These are phyloP conservation scores for Chaetomium strumarium DNA, from an alignment of 2,329 filamentous ascomycete genomes.

Conservation along the genomic window DNA sequence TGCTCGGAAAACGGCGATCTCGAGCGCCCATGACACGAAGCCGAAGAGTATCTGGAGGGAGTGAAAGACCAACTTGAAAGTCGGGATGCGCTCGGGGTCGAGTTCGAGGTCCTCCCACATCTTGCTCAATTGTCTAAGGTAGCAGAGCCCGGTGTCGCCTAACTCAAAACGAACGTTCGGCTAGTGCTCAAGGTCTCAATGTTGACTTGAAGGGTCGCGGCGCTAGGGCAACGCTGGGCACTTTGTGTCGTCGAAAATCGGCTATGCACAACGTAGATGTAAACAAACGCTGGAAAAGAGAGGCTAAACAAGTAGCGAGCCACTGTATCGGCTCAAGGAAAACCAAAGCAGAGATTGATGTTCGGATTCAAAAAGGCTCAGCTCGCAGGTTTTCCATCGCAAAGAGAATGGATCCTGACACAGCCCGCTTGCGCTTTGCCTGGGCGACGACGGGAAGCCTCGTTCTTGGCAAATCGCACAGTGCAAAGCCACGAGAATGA, in stretches of 20 bases:
- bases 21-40: constrained; percentile 52
- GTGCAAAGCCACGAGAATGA: constrained; percentile 17
- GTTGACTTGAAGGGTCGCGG: neutral
- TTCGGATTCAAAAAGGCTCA: constrained; percentile 7
- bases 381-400: constrained; percentile 8
- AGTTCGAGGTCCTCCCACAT: constrained; percentile 47
- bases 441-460: constrained; percentile 12
- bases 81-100: constrained; percentile 49
- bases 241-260: neutral
- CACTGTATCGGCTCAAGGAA: neutral
- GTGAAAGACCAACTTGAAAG: constrained; percentile 54
- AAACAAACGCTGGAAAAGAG: neutral
- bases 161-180: neutral
- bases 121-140: constrained; percentile 8
- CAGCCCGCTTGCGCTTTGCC: constrained; percentile 17
- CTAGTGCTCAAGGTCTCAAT: neutral
- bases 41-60: constrained; percentile 48
- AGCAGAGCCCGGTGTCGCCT: neutral
- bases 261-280: neutral
- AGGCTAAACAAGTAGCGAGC: neutral
- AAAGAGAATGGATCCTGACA: constrained; percentile 16
- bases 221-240: neutral
- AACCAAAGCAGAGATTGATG: constrained; percentile 2
- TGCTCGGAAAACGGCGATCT: constrained; percentile 53
- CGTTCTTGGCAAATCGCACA: constrained; percentile 8